Evolutionary conservation across 768 basidiomycete genomes (phyloP), one percentile per base, ranked within the genome.

Genomic region (Harrya chromipes): DNA sequence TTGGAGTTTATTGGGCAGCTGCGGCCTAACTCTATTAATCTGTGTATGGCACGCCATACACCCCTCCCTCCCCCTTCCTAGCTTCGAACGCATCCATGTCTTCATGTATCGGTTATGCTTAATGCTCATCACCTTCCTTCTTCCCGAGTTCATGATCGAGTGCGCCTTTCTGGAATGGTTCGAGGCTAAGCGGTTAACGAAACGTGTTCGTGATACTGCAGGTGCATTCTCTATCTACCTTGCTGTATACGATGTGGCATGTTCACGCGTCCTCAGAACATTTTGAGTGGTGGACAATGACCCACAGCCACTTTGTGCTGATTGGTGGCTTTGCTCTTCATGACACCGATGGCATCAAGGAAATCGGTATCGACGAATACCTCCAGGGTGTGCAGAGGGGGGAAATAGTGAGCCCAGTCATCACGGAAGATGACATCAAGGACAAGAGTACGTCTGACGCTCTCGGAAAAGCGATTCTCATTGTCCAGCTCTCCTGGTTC

Each of bases 1-100:
- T n/a, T 47, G 46, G 46, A n/a, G n/a, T n/a, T n/a, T n/a, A n/a
- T n/a, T 39, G 19, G 46, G 19, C 9, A 36, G 46, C 38, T 47
- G 46, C 13, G 27, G 16, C 21, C 21, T 40, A 12, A 41, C 40
- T 7, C 24, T 48, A 2, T 48, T 41, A 20, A 35, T 48, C 8
- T 36, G 47, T 14, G 33, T 48, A 33, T 41, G 40, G 47, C 23
- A 48, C 8, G 23, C 47, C 2, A 19, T 26, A 11, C 47, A 48
- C 35, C 47, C 47, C 7, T 11, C 31, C 14, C 31, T 47, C 40
- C 39, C 39, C 34, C 33, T 35, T 4, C 31, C n/a, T 14, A n/a
- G 34, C 13, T 34, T 10, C 20, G 11, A 16, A 27, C 16, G n/a
- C 39, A n/a, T 26, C 12, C 39, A 40, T 19, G 23, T 40, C n/a